These are phyloP conservation scores for Trametes maxima DNA, from an alignment of 768 basidiomycete species.

Conservation along the genomic window DNA sequence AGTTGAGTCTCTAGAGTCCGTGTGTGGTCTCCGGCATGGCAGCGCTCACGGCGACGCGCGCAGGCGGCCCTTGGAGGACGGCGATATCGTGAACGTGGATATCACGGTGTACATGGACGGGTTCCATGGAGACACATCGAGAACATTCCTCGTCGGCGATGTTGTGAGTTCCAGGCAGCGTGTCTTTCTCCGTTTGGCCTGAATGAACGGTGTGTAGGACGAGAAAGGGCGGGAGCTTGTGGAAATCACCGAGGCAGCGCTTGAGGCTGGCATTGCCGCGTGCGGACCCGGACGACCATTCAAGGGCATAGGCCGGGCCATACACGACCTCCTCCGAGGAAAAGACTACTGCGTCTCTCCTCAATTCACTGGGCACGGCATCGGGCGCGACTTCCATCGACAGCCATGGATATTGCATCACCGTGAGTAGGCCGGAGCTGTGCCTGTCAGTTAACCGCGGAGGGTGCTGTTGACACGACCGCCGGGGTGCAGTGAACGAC, in stretches of 20 bases:
- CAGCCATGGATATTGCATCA: conserved; percentile 84
- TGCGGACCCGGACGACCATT: conserved; percentile 78
- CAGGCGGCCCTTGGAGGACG: conserved; percentile 78
- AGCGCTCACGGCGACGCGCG: not conserved
- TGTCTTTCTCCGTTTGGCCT: not conserved
- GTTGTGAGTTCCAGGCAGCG: conserved; percentile 52
- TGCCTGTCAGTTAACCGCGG: not conserved
- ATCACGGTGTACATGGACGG: conserved; percentile 82
- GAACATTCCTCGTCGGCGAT: conserved; percentile 78
- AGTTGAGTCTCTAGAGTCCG: conserved; percentile 48
- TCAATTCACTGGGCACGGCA: conserved; percentile 85
- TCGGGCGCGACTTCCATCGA: conserved; percentile 78
- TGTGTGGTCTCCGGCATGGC: not conserved
- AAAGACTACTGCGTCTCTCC: conserved; percentile 64
- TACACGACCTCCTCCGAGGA: conserved; percentile 50
- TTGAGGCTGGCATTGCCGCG: conserved; percentile 67
- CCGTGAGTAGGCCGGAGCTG: conserved; percentile 43
- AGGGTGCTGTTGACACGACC: not conserved
- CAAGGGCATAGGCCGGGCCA: conserved; percentile 69
- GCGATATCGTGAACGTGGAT: conserved; percentile 89
- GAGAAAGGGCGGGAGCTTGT: conserved; percentile 67
- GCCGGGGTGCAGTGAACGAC: conserved; percentile 66
- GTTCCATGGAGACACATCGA: conserved; percentile 89
- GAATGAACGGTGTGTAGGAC: conserved; percentile 51
- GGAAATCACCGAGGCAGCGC: conserved; percentile 58